Conservation (phyloP, 2,329 filamentous ascomycete genomes). For the Lizonia empirigonia region DNA sequence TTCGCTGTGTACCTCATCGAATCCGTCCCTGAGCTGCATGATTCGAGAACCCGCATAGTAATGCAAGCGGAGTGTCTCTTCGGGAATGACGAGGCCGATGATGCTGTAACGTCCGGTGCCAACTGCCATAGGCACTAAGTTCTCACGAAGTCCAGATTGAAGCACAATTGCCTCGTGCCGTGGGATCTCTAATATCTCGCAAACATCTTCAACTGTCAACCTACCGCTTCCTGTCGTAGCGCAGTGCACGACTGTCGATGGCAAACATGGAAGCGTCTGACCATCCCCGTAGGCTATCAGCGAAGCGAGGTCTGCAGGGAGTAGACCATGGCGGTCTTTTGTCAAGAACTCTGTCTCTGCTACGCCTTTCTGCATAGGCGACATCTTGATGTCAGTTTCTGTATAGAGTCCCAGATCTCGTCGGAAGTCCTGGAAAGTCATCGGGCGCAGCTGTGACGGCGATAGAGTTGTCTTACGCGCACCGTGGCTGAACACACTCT, state of each 20-base stretch:
- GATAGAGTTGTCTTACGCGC: slow-evolving; percentile 15
- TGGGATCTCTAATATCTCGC: slow-evolving; percentile 43
- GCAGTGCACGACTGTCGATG: slow-evolving; percentile 40
- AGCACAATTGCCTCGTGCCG: slow-evolving; percentile 51
- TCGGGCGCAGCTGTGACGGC: slow-evolving; percentile 21
- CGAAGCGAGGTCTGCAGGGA: slow-evolving; percentile 31
- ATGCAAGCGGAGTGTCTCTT: slow-evolving; percentile 53
- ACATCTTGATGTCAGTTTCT: slow-evolving; percentile 12
- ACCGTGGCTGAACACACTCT: slow-evolving; percentile 22
- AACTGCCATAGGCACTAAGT: slow-evolving; percentile 48
- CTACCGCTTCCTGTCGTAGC: slow-evolving; percentile 43
- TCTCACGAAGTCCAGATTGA: slow-evolving; percentile 54
- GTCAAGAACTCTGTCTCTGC: not conserved
- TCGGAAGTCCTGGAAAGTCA: slow-evolving; percentile 27
- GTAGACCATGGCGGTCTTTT: slow-evolving; percentile 21
- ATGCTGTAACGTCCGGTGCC: slow-evolving; percentile 73
- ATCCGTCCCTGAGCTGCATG: slow-evolving; percentile 40
- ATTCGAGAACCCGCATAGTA: slow-evolving; percentile 37
- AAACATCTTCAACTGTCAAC: slow-evolving; percentile 46
- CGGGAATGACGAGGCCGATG: slow-evolving; percentile 67
- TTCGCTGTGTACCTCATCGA: slow-evolving; percentile 34
- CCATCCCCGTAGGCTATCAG: slow-evolving; percentile 38
- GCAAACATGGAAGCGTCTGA: slow-evolving; percentile 27
- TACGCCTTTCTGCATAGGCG: slow-evolving; percentile 11
- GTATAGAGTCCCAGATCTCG: slow-evolving; percentile 22